Evolutionary conservation across 2,329 filamentous ascomycete species (phyloP), one percentile per base, ranked within the genome.

Genomic region (Cryphonectria japonica): DNA sequence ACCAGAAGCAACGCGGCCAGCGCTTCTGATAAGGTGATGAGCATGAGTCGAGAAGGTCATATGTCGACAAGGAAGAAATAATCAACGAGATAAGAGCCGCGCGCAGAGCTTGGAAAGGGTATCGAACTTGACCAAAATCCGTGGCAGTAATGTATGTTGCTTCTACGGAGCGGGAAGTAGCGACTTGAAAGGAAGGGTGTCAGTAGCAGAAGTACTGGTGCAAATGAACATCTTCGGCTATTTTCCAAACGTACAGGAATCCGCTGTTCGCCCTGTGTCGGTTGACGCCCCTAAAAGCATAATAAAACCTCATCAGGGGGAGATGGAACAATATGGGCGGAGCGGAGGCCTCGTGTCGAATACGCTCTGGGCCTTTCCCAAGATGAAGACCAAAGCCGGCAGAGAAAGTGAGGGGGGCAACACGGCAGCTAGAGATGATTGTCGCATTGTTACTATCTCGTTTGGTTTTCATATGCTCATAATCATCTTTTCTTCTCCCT

Each of bases 401-500:
- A 13, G 26, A 39, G 11, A 52, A 11, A 3, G 19, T 62, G 39
- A 50, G 29, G 16, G 19, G n/a, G 14, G 9, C 11, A 6, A n/a
- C 26, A 62, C 9, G 29, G 26, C 16, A 13, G 32, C 64, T 9
- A 11, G 22, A 63, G n/a, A 11, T 34, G 5, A 59, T 26, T 64
- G 39, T 19, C 39, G 7, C 37, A 19, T 16, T 14, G 19, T 7
- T 7, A 19, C 22, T 11, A 26, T 43, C 22, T 14, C 50, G 19
- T 37, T 37, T 19, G n/a, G 29, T 9, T 46, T 50, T 69, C 32
- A 67, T 72, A 13, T 59, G 50, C 64, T 67, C 67, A 67, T 71
- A 39, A 62, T 34, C 29, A 22, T 69, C 50, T 37, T 34, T 64
- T 54, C 14, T 46, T 9, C 22, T 50, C 11, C 46, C 67, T 67